These are phyloP conservation scores for Vigna hirtella DNA, from an alignment of 306 rosid genomes.

Conservation along the genomic window DNA sequence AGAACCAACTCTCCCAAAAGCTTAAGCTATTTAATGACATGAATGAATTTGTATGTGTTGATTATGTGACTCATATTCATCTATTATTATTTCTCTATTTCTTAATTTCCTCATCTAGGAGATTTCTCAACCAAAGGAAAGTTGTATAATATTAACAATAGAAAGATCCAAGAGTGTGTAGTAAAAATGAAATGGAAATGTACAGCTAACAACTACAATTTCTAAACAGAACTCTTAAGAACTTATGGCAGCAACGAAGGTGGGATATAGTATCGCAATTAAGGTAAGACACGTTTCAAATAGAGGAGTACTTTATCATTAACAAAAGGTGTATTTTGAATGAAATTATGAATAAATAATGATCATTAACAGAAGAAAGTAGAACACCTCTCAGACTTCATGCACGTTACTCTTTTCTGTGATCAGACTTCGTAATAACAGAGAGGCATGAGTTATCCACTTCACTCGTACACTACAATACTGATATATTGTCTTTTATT, in stretches of 20 bases:
- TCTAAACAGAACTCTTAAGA: not conserved
- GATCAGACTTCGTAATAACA: not conserved
- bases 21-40: constrained; percentile 1
- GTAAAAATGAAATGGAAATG: not conserved
- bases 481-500: not conserved
- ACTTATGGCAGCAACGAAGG: not conserved
- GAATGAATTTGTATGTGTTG: constrained; percentile 18
- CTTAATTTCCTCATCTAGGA: not conserved
- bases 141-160: not conserved
- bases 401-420: not conserved
- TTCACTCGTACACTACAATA: not conserved
- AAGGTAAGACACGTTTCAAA: not conserved
- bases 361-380: not conserved
- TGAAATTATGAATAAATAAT: not conserved
- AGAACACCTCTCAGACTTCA: constrained; percentile 5
- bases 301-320: not conserved
- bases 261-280: not conserved
- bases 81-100: not conserved
- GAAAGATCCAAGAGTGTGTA: not conserved
- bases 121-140: constrained; percentile 14
- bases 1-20: constrained; percentile 22
- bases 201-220: not conserved
- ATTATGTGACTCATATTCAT: not conserved
- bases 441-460: constrained; percentile 7
- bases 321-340: not conserved